Evolutionary conservation across 2,329 filamentous ascomycete genomes (phyloP).

Genomic region (Daldinia sp.): DNA sequence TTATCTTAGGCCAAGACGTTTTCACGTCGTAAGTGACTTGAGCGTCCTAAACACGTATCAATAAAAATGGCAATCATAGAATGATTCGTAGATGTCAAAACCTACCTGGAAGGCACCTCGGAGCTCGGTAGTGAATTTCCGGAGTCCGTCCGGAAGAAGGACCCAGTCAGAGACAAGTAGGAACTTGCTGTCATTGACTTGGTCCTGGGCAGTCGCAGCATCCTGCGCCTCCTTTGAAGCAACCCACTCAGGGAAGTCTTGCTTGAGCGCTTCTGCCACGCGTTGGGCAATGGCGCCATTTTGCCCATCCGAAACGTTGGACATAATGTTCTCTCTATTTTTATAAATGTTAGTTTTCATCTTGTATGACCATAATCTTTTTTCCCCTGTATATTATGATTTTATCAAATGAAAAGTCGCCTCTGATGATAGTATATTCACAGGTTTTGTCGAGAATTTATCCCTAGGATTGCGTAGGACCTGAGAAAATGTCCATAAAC

Average conservation of each 20-base stretch:
- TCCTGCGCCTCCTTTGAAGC: neutral
- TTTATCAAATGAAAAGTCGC: neutral
- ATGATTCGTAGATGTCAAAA: neutral
- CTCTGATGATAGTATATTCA: neutral
- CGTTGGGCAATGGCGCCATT: neutral
- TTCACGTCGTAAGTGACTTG: conserved; percentile 10
- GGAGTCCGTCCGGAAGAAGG: conserved; percentile 28
- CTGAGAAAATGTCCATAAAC: neutral
- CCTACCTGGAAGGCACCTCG: conserved; percentile 26
- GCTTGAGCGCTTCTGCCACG: neutral
- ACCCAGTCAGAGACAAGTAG: conserved; percentile 37
- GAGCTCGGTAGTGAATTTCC: conserved; percentile 32
- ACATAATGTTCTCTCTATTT: neutral
- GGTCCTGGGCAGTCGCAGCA: too few species aligned
- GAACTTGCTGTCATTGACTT: too few species aligned
- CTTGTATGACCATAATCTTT: neutral
- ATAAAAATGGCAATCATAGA: neutral
- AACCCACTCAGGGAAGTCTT: conserved; percentile 16
- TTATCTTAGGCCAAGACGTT: conserved; percentile 1
- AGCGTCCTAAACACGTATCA: conserved; percentile 12
- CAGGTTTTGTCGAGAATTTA: neutral
- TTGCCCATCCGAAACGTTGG: neutral
- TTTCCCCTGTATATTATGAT: neutral
- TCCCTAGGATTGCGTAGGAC: neutral
- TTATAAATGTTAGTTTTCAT: neutral